Evolutionary conservation across 2,329 filamentous ascomycete species (phyloP), one percentile per base, ranked within the genome.

Genomic region (Pseudogymnoascus sp.): DNA sequence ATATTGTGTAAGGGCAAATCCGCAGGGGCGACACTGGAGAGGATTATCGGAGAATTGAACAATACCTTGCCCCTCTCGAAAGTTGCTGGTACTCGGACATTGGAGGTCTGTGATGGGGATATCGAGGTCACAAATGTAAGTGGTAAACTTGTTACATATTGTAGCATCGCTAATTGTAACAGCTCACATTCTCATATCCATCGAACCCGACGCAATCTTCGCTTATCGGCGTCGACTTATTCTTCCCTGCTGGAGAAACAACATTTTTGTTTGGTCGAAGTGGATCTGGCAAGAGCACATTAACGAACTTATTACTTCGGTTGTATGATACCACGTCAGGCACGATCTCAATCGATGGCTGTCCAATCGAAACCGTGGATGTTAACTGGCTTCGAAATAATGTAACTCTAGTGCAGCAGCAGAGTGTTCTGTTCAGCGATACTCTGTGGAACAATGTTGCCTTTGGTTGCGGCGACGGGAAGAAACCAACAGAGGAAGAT

Each of bases 221-320:
- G 1, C 78, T 97, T 8, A 75, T 82, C 0, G 76, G 82, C 5
- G 82, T 84, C 0, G 86, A 80, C 0, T 81, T 97, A 65, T 82
- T 80, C 67, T 93, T 97, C 63, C 83, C 86, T 0, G 80, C 87
- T 0, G 87, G 89, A 0, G 80, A 89, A 65, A 85, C 88, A 2
- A 91, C 86, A 0, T 97, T 94, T 70, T 79, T 97, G 1, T 84
- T 97, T 60, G 94, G 93, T 0, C 83, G 82, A 69, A 96, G 91
- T 70, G 94, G 94, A 0, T 96, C 91, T 1, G 93, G 93, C 0
- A 97, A 97, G 74, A 96, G 91, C 68, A 97, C 93, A 0, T 71
- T 97, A 1, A 87, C 88, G 1, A 91, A 91, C 70, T 79, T 97
- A 0, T 79, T 97, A 0, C 80, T 92, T 60, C 84, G 87, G 11